These are phyloP conservation scores for Cladobotryum mycophilum DNA, from an alignment of 2,329 filamentous ascomycete species.

Conservation along the genomic window DNA sequence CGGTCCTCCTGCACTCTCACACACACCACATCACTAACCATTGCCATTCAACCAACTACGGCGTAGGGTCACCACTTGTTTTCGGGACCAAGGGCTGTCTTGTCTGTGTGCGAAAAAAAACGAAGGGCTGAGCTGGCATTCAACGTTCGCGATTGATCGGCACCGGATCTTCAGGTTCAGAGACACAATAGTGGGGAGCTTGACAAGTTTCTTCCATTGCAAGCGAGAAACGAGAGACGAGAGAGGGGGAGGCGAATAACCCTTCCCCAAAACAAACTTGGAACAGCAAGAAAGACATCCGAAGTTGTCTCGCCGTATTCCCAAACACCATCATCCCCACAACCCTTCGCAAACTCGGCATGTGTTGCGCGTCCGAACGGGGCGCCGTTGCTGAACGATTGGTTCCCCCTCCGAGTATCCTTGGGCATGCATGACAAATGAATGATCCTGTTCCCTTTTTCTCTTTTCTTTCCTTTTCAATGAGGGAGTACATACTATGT, in stretches of 20 bases:
- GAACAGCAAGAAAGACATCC: too few species aligned
- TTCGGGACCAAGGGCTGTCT: too few species aligned
- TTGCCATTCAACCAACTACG: too few species aligned
- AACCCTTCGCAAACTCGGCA: background rate
- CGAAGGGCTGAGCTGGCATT: slow-evolving; percentile 1
- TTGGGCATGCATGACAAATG: background rate
- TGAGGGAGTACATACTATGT: too few species aligned
- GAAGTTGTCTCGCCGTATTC: too few species aligned
- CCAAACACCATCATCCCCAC: background rate
- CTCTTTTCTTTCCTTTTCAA: too few species aligned
- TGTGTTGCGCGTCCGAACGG: background rate
- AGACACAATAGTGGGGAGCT: slow-evolving; percentile 5
- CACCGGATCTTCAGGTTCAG: slow-evolving; percentile 11
- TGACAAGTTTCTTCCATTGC: background rate
- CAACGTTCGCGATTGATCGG: slow-evolving; percentile 1
- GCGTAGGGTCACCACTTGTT: too few species aligned
- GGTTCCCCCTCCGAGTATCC: background rate
- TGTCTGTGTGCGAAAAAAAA: too few species aligned
- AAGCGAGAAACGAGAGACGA: background rate
- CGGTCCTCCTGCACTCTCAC: too few species aligned
- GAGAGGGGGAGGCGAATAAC: too few species aligned
- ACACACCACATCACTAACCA: too few species aligned
- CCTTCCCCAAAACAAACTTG: too few species aligned
- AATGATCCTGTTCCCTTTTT: background rate
- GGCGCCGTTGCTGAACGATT: background rate